Percentiles rank a stretch among this genome's conserved stretches.
These are phyloP conservation scores for Erysimum cheiranthoides DNA, from an alignment of 345 rosid genomes.

Conservation along the genomic window DNA sequence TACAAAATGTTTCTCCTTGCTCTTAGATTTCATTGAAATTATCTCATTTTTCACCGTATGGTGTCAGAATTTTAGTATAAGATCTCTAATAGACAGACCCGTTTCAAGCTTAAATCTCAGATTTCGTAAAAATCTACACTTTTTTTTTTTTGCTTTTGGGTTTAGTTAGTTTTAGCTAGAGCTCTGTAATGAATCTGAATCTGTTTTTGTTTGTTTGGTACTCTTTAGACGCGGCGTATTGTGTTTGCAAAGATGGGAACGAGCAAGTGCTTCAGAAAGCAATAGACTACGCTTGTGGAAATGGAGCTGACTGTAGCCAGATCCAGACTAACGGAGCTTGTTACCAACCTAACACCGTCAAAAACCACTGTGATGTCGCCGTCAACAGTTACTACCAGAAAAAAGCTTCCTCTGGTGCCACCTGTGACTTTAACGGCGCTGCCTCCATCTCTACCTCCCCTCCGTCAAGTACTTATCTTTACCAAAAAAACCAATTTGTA, in stretches of 20 bases:
- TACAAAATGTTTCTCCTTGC: background rate
- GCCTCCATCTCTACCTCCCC: constrained; percentile 9
- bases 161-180: background rate
- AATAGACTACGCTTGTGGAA: constrained; percentile 92
- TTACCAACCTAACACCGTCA: constrained; percentile 78
- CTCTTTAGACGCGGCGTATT: constrained; percentile 65
- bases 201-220: background rate
- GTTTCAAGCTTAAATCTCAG: too few relatives aligned
- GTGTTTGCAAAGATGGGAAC: constrained; percentile 81
- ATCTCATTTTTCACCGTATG: background rate
- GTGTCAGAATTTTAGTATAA: constrained; percentile 13
- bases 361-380: constrained; percentile 49
- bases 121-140: background rate
- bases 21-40: background rate
- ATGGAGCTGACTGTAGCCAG: constrained; percentile 69
- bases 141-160: background rate
- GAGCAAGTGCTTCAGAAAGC: constrained; percentile 67
- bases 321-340: constrained; percentile 76
- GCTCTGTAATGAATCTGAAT: background rate
- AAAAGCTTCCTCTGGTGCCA: constrained; percentile 44
- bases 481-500: background rate
- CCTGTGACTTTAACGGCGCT: constrained; percentile 50
- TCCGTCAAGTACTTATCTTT: constrained; percentile 39
- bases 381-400: constrained; percentile 51
- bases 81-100: constrained; percentile 24